Evolutionary conservation across 192 early-diverging fungal genomes (phyloP), one percentile per base, ranked within the genome.

Genomic region (Podochytrium sp.): DNA sequence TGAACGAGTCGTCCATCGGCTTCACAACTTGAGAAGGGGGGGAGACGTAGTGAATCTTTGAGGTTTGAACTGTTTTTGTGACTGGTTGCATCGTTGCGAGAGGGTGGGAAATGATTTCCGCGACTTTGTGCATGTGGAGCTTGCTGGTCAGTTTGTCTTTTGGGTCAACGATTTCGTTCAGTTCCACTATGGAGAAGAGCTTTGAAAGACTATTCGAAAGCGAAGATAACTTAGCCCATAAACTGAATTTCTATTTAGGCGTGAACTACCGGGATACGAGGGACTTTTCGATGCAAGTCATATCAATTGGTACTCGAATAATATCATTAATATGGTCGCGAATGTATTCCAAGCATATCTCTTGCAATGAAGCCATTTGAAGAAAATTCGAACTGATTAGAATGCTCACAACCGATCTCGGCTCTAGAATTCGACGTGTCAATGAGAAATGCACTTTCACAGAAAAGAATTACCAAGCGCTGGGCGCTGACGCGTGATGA

Each of bases 331-430:
- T 77, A 66, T 83, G 72, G 25, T 86, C 76, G 52, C 84, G 79
- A n/a, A 84, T 71, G 43, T 81, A 86, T 14, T 68, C 42, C 33
- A 86, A 37, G 58, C 83, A 85, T 1, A 71, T 39, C 27, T 83
- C 73, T 53, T 86, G 84, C 71, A 86, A 51, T 4, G 43, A 42
- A 7, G 58, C 73, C 85, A 86, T 86, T 61, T 82, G 79, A 39
- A 86, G 64, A 64, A 86, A 86, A 68, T 81, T 83, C 14, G 85
- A 86, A 39, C 79, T 81, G 35, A 86, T 83, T 4, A 86, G 71
- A 30, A 86, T 86, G 63, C 79, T 79, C 0, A 86, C 74, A 0
- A 76, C 85, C 7, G 81, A 77, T 43, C 80, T 59, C 10, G 82
- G 80, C 35, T 81, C 84, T 85, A 39, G 41, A 20, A 20, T 40